phyloP scores from a whole-genome alignment of 2,329 filamentous ascomycete species.

The Pyricularia pennisetigena region DNA sequence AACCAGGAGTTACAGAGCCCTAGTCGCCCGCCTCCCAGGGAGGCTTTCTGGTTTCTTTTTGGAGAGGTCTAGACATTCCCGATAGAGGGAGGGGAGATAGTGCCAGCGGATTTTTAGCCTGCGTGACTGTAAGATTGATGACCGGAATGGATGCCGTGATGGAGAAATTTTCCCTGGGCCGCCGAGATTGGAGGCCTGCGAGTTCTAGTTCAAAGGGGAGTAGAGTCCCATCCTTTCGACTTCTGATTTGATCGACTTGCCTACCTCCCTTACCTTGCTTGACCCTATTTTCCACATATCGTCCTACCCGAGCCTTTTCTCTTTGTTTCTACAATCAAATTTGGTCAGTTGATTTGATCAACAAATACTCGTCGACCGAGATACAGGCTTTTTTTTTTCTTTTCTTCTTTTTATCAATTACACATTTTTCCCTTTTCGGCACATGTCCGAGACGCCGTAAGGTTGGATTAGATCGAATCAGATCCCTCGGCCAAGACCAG shows the following conservation, averaged over 20 bases:
- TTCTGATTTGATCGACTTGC: background rate
- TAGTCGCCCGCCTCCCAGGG: background rate
- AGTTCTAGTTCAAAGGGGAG: background rate
- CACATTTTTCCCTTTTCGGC: background rate
- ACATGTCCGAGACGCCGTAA: background rate
- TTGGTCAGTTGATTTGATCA: background rate
- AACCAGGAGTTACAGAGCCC: background rate
- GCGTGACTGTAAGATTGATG: background rate
- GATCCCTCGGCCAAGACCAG: background rate
- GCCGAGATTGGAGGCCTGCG: background rate
- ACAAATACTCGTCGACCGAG: background rate
- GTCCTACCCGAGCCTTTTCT: background rate
- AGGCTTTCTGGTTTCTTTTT: background rate
- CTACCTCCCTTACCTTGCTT: background rate
- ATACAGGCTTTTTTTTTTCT: background rate
- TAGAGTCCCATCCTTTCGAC: background rate
- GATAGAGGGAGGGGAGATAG: background rate
- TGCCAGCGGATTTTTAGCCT: background rate
- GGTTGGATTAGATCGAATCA: background rate
- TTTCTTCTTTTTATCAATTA: background rate
- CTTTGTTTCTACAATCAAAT: background rate
- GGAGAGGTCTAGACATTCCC: background rate
- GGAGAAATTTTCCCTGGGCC: background rate
- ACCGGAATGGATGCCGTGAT: background rate
- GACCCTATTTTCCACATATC: background rate